Conservation (phyloP, 345 rosid genomes). For the Bruguiera sexangula region DNA sequence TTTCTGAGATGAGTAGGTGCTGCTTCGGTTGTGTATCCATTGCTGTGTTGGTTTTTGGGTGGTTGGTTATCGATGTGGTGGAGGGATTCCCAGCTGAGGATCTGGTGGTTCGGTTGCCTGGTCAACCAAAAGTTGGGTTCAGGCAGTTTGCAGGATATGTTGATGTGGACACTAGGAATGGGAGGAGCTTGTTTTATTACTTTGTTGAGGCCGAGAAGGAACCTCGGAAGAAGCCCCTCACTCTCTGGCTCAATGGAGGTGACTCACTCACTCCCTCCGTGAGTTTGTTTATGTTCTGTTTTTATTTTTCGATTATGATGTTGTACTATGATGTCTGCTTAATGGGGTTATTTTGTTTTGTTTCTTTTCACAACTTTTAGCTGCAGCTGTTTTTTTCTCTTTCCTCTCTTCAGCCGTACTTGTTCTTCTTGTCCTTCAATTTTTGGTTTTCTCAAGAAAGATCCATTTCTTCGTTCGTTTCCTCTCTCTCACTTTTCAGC, state of each 20-base stretch:
- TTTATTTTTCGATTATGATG: conserved; percentile 1
- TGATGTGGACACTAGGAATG: conserved; percentile 65
- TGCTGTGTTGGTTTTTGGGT: conserved; percentile 20
- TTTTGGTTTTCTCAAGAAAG: neutral
- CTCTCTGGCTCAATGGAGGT: conserved; percentile 99
- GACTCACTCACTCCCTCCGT: neutral
- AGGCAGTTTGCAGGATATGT: conserved; percentile 80
- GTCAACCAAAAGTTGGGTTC: conserved; percentile 73
- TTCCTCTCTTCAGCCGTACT: neutral
- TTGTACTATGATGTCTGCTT: conserved; percentile 6
- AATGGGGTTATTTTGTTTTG: conserved; percentile 7
- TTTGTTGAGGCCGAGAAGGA: conserved; percentile 75
- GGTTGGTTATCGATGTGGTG: conserved; percentile 24
- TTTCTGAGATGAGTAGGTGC: conserved; percentile 33
- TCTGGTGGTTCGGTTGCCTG: conserved; percentile 70
- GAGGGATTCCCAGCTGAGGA: conserved; percentile 69
- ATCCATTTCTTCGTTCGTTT: neutral
- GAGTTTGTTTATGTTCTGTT: conserved; percentile 5
- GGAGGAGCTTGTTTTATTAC: conserved; percentile 88
- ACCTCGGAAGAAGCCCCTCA: conserved; percentile 58
- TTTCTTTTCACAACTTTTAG: conserved; percentile 8
- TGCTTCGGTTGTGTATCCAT: conserved; percentile 17
- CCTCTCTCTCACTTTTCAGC: neutral
- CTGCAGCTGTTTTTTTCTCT: neutral
- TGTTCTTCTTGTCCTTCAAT: conserved; percentile 7